A percentile compares a stretch with the other conserved stretches of the same genome.
Evolutionary conservation across 768 basidiomycete genomes (phyloP).

Genomic region (Collybiopsis luxurians): DNA sequence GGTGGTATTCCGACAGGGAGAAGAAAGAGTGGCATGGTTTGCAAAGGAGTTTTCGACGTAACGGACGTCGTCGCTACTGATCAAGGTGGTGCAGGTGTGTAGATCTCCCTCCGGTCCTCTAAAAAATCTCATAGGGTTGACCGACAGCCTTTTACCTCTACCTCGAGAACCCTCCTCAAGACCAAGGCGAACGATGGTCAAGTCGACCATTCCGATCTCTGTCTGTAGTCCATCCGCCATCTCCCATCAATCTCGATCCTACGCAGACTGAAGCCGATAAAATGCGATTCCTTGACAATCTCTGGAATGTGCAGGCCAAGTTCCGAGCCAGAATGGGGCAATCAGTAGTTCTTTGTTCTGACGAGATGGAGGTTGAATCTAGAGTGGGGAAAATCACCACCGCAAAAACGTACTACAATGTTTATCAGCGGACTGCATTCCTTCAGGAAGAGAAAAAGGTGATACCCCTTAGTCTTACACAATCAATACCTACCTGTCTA

Average conservation of each 20-base stretch:
- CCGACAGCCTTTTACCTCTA: conserved; percentile 77
- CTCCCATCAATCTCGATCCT: conserved; percentile 64
- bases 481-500: conserved; percentile 1
- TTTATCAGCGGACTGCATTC: conserved; percentile 81
- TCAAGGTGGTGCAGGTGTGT: conserved; percentile 76
- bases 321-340: conserved; percentile 72
- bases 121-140: background rate
- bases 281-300: conserved; percentile 78
- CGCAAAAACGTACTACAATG: conserved; percentile 85
- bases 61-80: conserved; percentile 83
- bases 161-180: conserved; percentile 77
- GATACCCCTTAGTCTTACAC: background rate
- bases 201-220: conserved; percentile 81
- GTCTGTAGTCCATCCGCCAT: conserved; percentile 75
- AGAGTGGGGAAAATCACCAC: conserved; percentile 56
- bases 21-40: conserved; percentile 80
- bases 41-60: conserved; percentile 82
- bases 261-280: conserved; percentile 65
- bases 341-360: conserved; percentile 67
- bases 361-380: conserved; percentile 75
- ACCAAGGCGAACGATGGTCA: conserved; percentile 85
- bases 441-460: conserved; percentile 82
- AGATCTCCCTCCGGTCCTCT: background rate
- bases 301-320: conserved; percentile 86
- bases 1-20: conserved; percentile 59